Base-by-base conservation (phyloP, 225 moss, liverwort and hornwort species). In the Lunularia cruciata region DNA sequence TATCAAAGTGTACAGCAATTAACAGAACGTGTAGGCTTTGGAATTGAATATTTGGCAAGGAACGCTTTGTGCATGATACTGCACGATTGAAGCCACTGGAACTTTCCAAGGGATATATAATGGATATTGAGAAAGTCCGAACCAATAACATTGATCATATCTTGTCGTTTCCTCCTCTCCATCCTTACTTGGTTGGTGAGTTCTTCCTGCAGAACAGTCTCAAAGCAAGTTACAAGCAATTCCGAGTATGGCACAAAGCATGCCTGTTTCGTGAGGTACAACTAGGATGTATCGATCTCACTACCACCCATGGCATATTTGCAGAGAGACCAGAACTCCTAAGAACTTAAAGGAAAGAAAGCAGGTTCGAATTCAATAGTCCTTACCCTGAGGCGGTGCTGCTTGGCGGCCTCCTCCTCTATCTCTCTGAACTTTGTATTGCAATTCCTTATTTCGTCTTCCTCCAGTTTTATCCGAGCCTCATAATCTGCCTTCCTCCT, bases 141-240 rank as follows among this genome's bases (percentile, higher is more conserved):
- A 96, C 96, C 92, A 76, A 89, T 71, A 63, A 80, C 71, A 66
- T 66, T 72, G 36, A 22, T 73, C 80, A 87, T 47, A 16, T 92
- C 96, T 33, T 58, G 54, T 51, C 76, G 75, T 74, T 80, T 86
- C 72, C 71, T 92, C 74, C 36, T 96, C 74, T 89, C 86, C 35
- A 76, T 15, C 48, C 78, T 83, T 62, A 78, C 83, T 84, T 83
- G 79, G 60, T 81, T 83, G 53, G 77, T 70, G 28, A 96, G 83
- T 37, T 83, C 85, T 66, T 90, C 87, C 96, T 96, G 90, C 35
- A 76, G 16, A 46, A 56, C 9, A 40, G 11, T 10, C 42, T 39
- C 31, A 38, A 23, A 27, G 6, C 25, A 5, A 3, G 45, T 14
- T 23, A 63, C 43, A 5, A 26, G 9, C 42, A 63, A 25, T 0